Percentiles rank a stretch among this genome's conserved stretches.
Evolutionary conservation across 495 filamentous ascomycete species (phyloP).

Genomic region (Hyaloscypha finlandica): DNA sequence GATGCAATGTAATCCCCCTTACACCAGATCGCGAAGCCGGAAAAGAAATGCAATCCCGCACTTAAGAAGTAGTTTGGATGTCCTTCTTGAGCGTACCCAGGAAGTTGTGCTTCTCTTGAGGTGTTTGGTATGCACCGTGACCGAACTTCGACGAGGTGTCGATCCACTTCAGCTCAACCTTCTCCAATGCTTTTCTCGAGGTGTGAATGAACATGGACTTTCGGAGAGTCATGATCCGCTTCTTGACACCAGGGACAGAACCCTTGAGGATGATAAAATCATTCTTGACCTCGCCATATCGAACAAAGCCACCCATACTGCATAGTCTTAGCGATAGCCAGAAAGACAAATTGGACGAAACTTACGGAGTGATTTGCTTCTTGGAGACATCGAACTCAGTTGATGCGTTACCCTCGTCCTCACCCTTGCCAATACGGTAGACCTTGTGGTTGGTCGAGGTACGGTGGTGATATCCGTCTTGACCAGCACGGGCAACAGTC

Average conservation of each 20-base stretch:
- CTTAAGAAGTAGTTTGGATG: constrained; percentile 65
- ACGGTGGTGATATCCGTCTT: constrained; percentile 99
- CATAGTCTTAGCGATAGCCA: constrained; percentile 36
- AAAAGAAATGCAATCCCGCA: constrained; percentile 53
- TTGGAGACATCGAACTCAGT: constrained; percentile 97
- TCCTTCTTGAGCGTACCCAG: constrained; percentile 99
- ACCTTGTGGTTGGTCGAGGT: constrained; percentile 99
- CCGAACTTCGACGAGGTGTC: constrained; percentile 99
- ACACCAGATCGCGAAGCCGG: constrained; percentile 57
- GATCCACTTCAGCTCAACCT: constrained; percentile 99
- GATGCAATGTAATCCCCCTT: constrained; percentile 43
- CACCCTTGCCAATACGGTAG: constrained; percentile 94
- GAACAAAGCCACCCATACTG: constrained; percentile 98
- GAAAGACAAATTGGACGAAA: neutral
- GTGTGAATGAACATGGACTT: constrained; percentile 99
- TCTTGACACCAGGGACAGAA: constrained; percentile 96
- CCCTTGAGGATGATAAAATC: constrained; percentile 99
- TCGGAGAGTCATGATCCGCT: constrained; percentile 97
- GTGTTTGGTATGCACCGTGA: constrained; percentile 99
- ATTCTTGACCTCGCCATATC: constrained; percentile 99
- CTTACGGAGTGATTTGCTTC: constrained; percentile 99
- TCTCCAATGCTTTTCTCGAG: constrained; percentile 91
- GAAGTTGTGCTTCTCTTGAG: constrained; percentile 93
- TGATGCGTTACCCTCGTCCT: constrained; percentile 84
- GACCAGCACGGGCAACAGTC: constrained; percentile 99